Base-by-base conservation (phyloP, 2,329 filamentous ascomycete species). In the Exophiala bonariae region DNA sequence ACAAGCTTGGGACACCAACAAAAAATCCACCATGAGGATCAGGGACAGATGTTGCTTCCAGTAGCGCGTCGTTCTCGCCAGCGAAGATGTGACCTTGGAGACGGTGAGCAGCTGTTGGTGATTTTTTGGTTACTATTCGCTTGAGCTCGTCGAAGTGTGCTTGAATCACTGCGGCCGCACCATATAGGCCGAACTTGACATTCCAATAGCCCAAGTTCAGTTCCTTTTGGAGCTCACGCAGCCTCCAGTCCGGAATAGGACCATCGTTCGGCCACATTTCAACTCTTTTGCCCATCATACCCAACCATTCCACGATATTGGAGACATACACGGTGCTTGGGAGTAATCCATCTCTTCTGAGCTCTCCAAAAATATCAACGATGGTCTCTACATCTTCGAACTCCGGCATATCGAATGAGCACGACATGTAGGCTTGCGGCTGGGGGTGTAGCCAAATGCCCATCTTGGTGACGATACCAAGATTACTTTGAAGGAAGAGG, bases 321-420 rank as follows among this genome's bases (percentile, higher is more conserved):
- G 51, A 54, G 28, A 50, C 47, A 36, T 50, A 54, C 7, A 54
- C 51, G 3, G 51, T 54, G 28, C 48, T 54, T 5, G 51, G 51
- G 10, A 54, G 34, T 20, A 51, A 20, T 2, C 51, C 51, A 31
- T 54, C 48, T 45, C 48, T 36, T 23, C 51, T 44, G 14, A 50
- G 19, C n/a, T 17, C 28, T 9, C 47, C 47, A 32, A 54, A 54
- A 4, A 51, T 48, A 3, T 54, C 51, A 10, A 51, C 47, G 37
- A 54, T 45, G 6, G 41, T 18, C 32, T 42, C 51, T 4, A 54
- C 47, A 22, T 54, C 51, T 44, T 54, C 51, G 19, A 54, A 48
- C 9, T 50, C 44, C 3, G 51, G 62, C 37, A 70, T 68, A 19
- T 65, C 60, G 37, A 65, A 63, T 46, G 64, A 59, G 26, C 61